Evolutionary conservation across 2,329 filamentous ascomycete genomes (phyloP), one percentile per base, ranked within the genome.

Genomic region (Dichotomopilus funicola): DNA sequence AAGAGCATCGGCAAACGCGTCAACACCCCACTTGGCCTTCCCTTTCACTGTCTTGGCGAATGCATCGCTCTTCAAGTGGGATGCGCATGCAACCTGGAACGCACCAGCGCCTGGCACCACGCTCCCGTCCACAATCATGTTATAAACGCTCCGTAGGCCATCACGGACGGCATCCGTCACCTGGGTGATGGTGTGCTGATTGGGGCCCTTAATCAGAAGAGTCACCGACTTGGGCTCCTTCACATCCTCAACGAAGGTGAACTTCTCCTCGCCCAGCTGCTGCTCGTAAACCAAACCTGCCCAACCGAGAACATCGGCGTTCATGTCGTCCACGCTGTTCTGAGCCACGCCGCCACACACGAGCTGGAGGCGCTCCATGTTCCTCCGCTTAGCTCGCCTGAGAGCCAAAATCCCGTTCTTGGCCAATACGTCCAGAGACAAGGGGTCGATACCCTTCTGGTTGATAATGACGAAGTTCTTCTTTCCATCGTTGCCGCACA

Each of bases 161-260:
- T 99, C 94, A 53, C 94, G 85, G 45, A 97, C 94, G 2, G 94
- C 94, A 70, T 99, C 94, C 62, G 91, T 95, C 68, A 99, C 91
- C 73, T 99, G 94, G 11, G 88, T 85, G 66, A 99, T 99, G 59
- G 92, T 97, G 77, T 99, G 94, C 68, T 86, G 80, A 74, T 99
- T 99, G 61, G 94, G 94, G 31, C 94, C 94, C 79, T 97, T 99
- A 79, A 99, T 97, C 67, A 99, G 80, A 36, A 99, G 79, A 12
- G 94, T 99, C 47, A 99, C 94, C 1, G 92, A 96, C 78, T 99
- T 99, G 60, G 94, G 89, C 59, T 97, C 91, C 80, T 96, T 97
- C 67, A 99, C 94, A 65, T 99, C 94, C 74, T 99, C 94, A 59
- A 99, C 81, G 70, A 99, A 99, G 5, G 94, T 99, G 77, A 89